phyloP scores from a whole-genome alignment of 2,329 filamentous ascomycete genomes.

The Epichloe festucae region DNA sequence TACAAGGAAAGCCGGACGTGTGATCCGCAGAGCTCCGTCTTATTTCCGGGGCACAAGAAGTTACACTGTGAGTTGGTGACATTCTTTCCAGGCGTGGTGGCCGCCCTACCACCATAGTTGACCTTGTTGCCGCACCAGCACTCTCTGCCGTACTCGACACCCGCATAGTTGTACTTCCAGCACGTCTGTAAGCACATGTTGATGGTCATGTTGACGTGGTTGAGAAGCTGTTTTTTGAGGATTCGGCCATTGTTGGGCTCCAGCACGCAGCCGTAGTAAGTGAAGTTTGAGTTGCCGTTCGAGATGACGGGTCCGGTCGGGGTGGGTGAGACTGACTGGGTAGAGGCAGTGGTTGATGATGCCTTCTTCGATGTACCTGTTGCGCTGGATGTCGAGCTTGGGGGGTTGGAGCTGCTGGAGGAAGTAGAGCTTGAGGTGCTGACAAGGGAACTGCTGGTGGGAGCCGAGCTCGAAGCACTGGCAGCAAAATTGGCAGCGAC shows the following conservation, averaged over 20 bases:
- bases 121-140: constrained; percentile 25
- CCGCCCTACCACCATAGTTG: constrained; percentile 14
- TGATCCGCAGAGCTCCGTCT: constrained; percentile 18
- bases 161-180: constrained; percentile 20
- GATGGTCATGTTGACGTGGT: constrained; percentile 21
- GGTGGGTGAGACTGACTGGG: constrained; percentile 10
- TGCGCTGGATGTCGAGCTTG: neutral
- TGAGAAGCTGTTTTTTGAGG: constrained; percentile 17
- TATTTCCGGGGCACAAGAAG: constrained; percentile 22
- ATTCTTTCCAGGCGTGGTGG: constrained; percentile 15
- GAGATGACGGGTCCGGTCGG: constrained; percentile 17
- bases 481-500: too few relatives aligned
- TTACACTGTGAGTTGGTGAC: constrained; percentile 19
- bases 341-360: neutral
- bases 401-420: neutral
- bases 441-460: neutral
- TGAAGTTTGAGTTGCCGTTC: constrained; percentile 23
- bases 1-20: constrained; percentile 21
- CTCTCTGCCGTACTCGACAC: constrained; percentile 25
- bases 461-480: neutral
- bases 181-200: constrained; percentile 21
- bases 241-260: constrained; percentile 22
- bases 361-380: neutral
- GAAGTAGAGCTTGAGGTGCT: constrained; percentile 1
- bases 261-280: constrained; percentile 22